Conservation (phyloP, 2,329 filamentous ascomycete species). For the Claviceps fusiformis region DNA sequence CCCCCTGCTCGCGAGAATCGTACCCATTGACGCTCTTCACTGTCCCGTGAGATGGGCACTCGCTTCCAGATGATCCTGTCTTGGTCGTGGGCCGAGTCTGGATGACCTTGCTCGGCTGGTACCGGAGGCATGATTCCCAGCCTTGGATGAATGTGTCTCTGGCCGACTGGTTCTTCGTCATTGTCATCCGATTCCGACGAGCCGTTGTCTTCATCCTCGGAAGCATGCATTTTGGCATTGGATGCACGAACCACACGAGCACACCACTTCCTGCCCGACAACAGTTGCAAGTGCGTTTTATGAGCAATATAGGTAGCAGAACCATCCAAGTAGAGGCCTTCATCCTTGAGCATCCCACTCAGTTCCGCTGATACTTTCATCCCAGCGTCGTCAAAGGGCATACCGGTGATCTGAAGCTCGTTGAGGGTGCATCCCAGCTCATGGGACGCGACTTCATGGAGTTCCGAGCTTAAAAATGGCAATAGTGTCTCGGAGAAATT, state of each 20-base stretch:
- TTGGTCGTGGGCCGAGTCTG: constrained; percentile 25
- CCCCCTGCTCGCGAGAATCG: constrained; percentile 30
- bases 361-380: constrained; percentile 33
- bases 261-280: constrained; percentile 26
- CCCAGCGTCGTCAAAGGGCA: constrained; percentile 35
- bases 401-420: constrained; percentile 38
- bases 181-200: constrained; percentile 15
- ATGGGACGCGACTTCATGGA: constrained; percentile 40
- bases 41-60: constrained; percentile 28
- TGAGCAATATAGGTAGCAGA: constrained; percentile 29
- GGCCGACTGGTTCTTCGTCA: constrained; percentile 7
- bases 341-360: constrained; percentile 38
- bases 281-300: constrained; percentile 24
- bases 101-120: constrained; percentile 29
- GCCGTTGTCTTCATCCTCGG: constrained; percentile 7
- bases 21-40: constrained; percentile 30
- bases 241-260: constrained; percentile 33
- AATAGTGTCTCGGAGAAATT: constrained; percentile 37
- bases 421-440: constrained; percentile 39
- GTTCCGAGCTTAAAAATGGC: constrained; percentile 29
- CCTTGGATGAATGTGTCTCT: constrained; percentile 15
- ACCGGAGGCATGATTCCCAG: constrained; percentile 24
- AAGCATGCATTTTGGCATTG: constrained; percentile 18
- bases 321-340: constrained; percentile 36
- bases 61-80: constrained; percentile 38